Base-by-base conservation (phyloP, 768 basidiomycete species). In the Boletus sp. region DNA sequence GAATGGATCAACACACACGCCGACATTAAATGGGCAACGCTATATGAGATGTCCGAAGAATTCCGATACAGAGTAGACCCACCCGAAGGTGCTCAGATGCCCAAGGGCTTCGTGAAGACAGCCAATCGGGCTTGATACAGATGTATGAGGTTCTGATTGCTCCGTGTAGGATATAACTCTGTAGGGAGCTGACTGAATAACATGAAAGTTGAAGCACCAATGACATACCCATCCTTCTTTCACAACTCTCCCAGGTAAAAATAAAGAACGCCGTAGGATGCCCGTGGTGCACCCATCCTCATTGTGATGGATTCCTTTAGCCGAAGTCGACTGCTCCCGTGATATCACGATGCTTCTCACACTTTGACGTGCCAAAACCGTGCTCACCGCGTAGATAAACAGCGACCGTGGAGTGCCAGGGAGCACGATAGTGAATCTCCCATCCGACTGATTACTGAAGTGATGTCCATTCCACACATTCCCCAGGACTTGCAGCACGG, bases 1-100 rank as follows among this genome's bases (percentile, higher is more conserved):
- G 83, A 87, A 63, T 88, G 86, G 84, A 75, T 89, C 40, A 87
- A 88, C 64, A 81, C 79, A 5, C 86, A 88, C 65, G 82, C 83
- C 15, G 80, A 83, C 47, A 81, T 90, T 4, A 77, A 88, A 54
- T 90, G 85, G 84, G 85, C 84, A 29, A 81, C 84, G 11, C 82
- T 89, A 81, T 78, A 80, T 59, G 83, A 87, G 56, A 86, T 89
- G 80, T 80, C 81, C 15, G 72, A 77, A 46, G 84, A 85, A 35
- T 87, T 87, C 65, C 79, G 85, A 56, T 73, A 72, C 20, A 82
- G 80, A 61, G 78, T 76, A 47, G 67, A 77, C 30, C 79, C 83
- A 0, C 72, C 75, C 0, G 55, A 73, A 15, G 81, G 78, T 10
- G 85, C 84, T 1, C 71, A 69, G 60, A 85, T 87, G 85, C 85